Evolutionary conservation across 805 yeast species (phyloP).

Genomic region (Wickerhamomyces chaumierensis): DNA sequence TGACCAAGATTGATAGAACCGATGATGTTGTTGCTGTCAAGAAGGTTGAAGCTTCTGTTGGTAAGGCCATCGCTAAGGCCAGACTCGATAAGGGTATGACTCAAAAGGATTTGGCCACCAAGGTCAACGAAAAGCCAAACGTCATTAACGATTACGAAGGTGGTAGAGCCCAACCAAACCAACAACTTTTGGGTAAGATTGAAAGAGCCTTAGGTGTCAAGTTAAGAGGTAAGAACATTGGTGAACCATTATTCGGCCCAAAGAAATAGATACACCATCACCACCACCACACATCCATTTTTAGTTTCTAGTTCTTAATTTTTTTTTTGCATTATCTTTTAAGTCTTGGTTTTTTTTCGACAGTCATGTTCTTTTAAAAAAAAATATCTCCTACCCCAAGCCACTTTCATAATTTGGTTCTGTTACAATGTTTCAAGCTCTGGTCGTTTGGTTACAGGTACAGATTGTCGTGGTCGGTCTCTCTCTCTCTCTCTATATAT

Average conservation of each 20-base stretch:
- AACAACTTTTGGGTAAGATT: constrained; percentile 83
- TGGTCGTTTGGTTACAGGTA: background rate
- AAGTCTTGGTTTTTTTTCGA: background rate
- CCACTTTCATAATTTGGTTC: no score
- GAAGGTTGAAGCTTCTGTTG: constrained; percentile 75
- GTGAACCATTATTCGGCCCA: constrained; percentile 60
- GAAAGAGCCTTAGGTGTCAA: constrained; percentile 92
- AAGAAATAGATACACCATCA: constrained; percentile 24
- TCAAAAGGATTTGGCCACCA: constrained; percentile 94
- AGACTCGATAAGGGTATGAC: constrained; percentile 83
- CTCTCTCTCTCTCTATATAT: no score
- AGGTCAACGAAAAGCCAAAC: constrained; percentile 90
- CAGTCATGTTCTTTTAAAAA: no score
- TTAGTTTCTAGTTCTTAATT: background rate
- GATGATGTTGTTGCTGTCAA: constrained; percentile 90
- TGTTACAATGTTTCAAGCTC: background rate
- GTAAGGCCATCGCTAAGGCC: constrained; percentile 75
- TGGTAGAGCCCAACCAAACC: constrained; percentile 93
- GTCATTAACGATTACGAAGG: constrained; percentile 94
- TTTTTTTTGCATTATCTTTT: constrained; percentile 1
- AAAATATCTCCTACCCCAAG: no score
- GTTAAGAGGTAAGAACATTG: constrained; percentile 92
- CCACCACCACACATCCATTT: no score
- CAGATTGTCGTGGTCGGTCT: no score
- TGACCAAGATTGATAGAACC: constrained; percentile 86